Percentiles rank a stretch among this genome's conserved stretches.
phyloP scores from a whole-genome alignment of 192 early-diverging fungal genomes.

The Umbelopsis vinacea region DNA sequence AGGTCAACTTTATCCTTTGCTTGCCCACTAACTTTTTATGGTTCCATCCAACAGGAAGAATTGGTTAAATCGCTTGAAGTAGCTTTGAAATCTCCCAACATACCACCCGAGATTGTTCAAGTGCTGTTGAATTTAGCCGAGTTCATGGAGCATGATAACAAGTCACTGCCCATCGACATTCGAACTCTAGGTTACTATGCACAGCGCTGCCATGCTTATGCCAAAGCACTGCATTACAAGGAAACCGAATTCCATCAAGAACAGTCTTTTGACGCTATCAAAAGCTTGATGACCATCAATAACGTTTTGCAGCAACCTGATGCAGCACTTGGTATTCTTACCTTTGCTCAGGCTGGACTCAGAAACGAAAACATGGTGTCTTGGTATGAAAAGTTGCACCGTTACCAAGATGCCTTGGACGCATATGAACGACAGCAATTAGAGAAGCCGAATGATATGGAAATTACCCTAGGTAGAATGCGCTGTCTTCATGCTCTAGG shows the following conservation, averaged over 20 bases:
- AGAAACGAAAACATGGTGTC: conserved; percentile 86
- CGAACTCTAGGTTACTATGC: conserved; percentile 88
- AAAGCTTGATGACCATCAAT: conserved; percentile 92
- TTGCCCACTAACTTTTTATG: no score
- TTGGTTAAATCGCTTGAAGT: conserved; percentile 80
- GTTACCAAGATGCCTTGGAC: conserved; percentile 92
- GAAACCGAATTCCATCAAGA: conserved; percentile 92
- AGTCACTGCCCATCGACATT: conserved; percentile 92
- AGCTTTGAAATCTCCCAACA: conserved; percentile 78
- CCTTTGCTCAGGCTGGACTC: conserved; percentile 81
- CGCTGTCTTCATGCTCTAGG: conserved; percentile 91
- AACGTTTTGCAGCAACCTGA: conserved; percentile 95
- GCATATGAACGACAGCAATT: conserved; percentile 80
- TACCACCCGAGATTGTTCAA: conserved; percentile 92
- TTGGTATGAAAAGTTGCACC: conserved; percentile 93
- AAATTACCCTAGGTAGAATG: conserved; percentile 85
- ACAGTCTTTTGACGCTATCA: conserved; percentile 83
- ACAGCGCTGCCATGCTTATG: conserved; percentile 91
- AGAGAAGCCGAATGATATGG: conserved; percentile 78
- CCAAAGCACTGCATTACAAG: conserved; percentile 98
- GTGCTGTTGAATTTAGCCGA: conserved; percentile 93
- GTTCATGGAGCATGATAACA: conserved; percentile 99
- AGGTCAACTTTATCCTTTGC: no score
- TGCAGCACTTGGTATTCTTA: conserved; percentile 94
- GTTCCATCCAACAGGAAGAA: conserved; percentile 60